Evolutionary conservation across 2,329 filamentous ascomycete genomes (phyloP).

Genomic region (Fusarium torulosum): DNA sequence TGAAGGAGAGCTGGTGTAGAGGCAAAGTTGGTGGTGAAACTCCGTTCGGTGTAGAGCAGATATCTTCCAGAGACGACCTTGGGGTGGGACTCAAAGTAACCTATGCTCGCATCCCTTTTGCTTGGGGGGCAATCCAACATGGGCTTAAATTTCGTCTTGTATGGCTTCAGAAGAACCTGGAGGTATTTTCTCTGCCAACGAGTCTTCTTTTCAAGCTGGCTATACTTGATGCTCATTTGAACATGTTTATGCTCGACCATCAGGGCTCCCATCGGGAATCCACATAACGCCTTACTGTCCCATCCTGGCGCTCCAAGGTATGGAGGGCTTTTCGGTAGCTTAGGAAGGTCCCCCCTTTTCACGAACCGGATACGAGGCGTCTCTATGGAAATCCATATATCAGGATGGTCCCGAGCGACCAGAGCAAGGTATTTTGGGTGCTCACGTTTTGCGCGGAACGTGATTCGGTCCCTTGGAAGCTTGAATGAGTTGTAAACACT

Average conservation of each 20-base stretch:
- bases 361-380: neutral
- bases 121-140: fast-evolving
- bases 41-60: conserved; percentile 5
- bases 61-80: conserved; percentile 16
- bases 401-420: neutral
- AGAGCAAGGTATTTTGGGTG: neutral
- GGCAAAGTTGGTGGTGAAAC: neutral
- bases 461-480: no score
- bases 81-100: neutral
- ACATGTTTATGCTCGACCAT: conserved; percentile 7
- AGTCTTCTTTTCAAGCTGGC: neutral
- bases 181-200: neutral
- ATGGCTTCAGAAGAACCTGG: neutral
- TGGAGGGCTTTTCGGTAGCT: neutral
- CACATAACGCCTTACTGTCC: fast-evolving
- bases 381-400: conserved; percentile 2
- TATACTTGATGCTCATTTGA: conserved; percentile 14
- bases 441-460: fast-evolving
- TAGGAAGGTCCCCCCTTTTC: neutral
- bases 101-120: neutral
- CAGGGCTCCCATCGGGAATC: neutral
- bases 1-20: neutral
- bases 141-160: neutral
- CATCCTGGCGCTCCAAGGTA: fast-evolving
- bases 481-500: neutral